Evolutionary conservation across 805 yeast species (phyloP), one percentile per base, ranked within the genome.

Genomic region (Blastobotrys robertii): DNA sequence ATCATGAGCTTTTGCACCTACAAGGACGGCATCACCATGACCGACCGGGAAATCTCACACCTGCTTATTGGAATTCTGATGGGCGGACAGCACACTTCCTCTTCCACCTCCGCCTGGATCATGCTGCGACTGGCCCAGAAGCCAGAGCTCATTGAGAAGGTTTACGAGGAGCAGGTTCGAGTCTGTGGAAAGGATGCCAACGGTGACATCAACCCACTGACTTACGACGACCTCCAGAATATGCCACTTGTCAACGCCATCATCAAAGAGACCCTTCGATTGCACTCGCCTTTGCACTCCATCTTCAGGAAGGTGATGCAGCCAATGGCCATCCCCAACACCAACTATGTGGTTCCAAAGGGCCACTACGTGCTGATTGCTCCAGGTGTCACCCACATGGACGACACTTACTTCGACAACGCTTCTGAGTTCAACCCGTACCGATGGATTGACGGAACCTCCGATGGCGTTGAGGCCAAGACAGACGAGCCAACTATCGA

Each of bases 21-120:
- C 69, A 88, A 85, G 63, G 97, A 92, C 60, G 98, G 98, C 55
- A 79, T 80, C 39, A 73, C 74, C 58, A 88, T 92, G 97, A 81
- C 95, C 22, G 98, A 92, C 63, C 80, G 81, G 62, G 95, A 92
- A 67, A 86, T 92, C 58, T 92, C 97, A 39, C 84, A 88, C 65
- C 71, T 92, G 63, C 70, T 87, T 63, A 90, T 92, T 64, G 98
- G 97, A 64, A 82, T 92, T 43, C 72, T 92, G 48, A 92, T 92
- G 98, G 98, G 98, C 57, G 98, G 98, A 50, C 98, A 92, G 70
- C 98, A 92, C 65, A 92, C 98, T 22, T 83, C 95, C 50, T 92
- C 97, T 36, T 76, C 97, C 16, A 92, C 98, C 15, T 84, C 95
- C 34, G 83, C 97, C 12, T 92, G 98, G 98, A 79, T 79, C 58